Evolutionary conservation across 1,284 basidiomycete species (phyloP), one percentile per base, ranked within the genome.

Genomic region (Coniferiporia weirii): DNA sequence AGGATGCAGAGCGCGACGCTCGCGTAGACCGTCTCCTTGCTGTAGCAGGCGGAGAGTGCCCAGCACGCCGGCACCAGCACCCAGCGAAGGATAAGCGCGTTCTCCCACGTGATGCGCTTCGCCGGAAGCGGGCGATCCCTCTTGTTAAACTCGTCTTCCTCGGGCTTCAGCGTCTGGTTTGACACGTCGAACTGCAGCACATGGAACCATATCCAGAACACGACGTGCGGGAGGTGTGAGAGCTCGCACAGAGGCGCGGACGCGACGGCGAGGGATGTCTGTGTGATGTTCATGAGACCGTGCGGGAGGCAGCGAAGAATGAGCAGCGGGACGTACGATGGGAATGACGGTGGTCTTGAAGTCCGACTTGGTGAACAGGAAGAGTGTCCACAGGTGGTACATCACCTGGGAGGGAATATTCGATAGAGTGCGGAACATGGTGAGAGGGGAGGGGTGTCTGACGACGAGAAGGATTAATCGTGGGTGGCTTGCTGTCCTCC

Each of bases 131-230:
- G 79, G 12, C 78, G 64, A 67, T 75, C 75, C 0, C 73, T 71
- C 58, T 79, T 76, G 66, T 80, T 80, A 49, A 67, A 59, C 4
- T 54, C 58, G 62, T 80, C 78, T 62, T 79, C 79, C 10, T 71
- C 70, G 1, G 69, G 68, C 2, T 67, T 65, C n/a, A 73, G 66
- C 45, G 69, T 70, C 65, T 79, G 78, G 56, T 79, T 79, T 0
- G 78, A 71, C 20, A 79, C 66, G 46, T 72, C 65, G 63, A 74
- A 75, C 43, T 77, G 75, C 7, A 80, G 65, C 1, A 75, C 63
- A 47, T 79, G 74, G 1, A 75, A 48, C 74, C 73, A 80, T 1
- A 75, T 67, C 78, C 78, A 80, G 22, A 72, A 66, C 1, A 70
- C 45, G 2, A 68, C 63, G 27, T 74, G 69, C 1, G 66, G 40